Conservation (phyloP, 2,329 filamentous ascomycete species). For the Aspergillus sp. region DNA sequence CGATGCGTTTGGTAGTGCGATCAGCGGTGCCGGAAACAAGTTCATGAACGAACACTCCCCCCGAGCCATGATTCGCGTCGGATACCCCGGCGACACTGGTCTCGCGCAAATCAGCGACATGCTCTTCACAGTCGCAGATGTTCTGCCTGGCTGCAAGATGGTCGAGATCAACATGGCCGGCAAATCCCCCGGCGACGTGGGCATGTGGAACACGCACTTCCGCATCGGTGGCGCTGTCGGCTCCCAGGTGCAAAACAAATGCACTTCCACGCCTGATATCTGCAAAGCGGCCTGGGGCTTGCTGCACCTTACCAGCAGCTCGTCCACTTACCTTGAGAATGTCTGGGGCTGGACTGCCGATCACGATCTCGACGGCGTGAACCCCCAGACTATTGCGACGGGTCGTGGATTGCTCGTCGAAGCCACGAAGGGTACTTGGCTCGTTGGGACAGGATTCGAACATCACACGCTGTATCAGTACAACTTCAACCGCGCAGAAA, state of each 20-base stretch:
- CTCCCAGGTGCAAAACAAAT: slow-evolving; percentile 33
- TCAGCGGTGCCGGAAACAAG: slow-evolving; percentile 42
- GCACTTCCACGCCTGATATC: slow-evolving; percentile 22
- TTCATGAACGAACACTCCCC: slow-evolving; percentile 42
- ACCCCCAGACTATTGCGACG: slow-evolving; percentile 24
- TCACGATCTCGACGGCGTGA: slow-evolving; percentile 42
- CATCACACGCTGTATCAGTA: slow-evolving; percentile 45
- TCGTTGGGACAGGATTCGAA: slow-evolving; percentile 42
- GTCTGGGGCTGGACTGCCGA: slow-evolving; percentile 44
- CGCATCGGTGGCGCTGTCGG: slow-evolving; percentile 42
- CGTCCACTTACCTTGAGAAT: slow-evolving; percentile 50
- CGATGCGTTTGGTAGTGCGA: slow-evolving; percentile 45
- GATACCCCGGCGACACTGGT: slow-evolving; percentile 43
- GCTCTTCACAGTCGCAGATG: slow-evolving; percentile 44
- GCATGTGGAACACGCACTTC: slow-evolving; percentile 43
- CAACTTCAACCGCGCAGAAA: slow-evolving; percentile 37
- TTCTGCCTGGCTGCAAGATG: slow-evolving; percentile 38
- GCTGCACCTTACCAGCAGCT: slow-evolving; percentile 43
- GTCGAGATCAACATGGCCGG: slow-evolving; percentile 49
- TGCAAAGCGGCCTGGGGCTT: slow-evolving; percentile 46
- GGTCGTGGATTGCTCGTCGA: slow-evolving; percentile 38
- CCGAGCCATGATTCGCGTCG: slow-evolving; percentile 45
- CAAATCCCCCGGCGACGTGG: slow-evolving; percentile 43
- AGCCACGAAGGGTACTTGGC: slow-evolving; percentile 38
- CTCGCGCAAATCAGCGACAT: slow-evolving; percentile 47